Conservation (phyloP, 169 alveolate genomes). For the Prorocentrum cordatum region DNA sequence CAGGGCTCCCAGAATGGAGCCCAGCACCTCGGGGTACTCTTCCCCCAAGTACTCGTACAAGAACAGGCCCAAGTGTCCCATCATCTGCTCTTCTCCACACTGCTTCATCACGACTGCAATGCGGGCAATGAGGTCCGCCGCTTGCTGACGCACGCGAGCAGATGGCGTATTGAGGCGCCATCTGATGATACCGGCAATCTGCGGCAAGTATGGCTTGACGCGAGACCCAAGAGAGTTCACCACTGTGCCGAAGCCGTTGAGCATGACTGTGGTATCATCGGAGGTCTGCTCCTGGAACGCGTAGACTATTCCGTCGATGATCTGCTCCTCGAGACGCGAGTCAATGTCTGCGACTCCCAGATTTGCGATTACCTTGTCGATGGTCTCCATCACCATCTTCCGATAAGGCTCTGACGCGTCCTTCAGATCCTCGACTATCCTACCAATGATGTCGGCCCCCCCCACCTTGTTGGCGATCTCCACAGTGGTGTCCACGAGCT, state of each 20-base stretch:
- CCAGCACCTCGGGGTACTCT: constrained; percentile 98
- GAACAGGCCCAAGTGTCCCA: constrained; percentile 94
- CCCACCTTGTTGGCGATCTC: constrained; percentile 92
- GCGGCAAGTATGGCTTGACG: constrained; percentile 93
- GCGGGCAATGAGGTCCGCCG: constrained; percentile 96
- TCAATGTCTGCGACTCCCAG: constrained; percentile 93
- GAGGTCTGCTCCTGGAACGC: constrained; percentile 92
- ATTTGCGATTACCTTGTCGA: constrained; percentile 87
- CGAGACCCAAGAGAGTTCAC: constrained; percentile 94
- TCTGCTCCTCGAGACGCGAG: constrained; percentile 90
- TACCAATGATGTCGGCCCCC: constrained; percentile 21
- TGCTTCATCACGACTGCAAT: constrained; percentile 93
- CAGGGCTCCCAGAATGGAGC: constrained; percentile 95
- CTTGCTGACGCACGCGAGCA: constrained; percentile 96
- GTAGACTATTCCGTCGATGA: constrained; percentile 96
- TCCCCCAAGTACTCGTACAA: constrained; percentile 98
- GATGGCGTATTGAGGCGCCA: constrained; percentile 92
- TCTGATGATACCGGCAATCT: constrained; percentile 93
- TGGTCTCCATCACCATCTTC: constrained; percentile 95
- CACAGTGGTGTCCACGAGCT: constrained; percentile 95
- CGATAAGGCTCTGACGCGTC: constrained; percentile 89
- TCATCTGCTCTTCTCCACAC: constrained; percentile 95
- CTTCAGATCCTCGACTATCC: constrained; percentile 80
- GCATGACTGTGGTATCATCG: constrained; percentile 91
- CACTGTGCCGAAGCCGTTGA: constrained; percentile 95